A percentile compares a stretch with the other conserved stretches of the same genome.
phyloP scores from a whole-genome alignment of 768 basidiomycete species.

The Kwoniella sp. region DNA sequence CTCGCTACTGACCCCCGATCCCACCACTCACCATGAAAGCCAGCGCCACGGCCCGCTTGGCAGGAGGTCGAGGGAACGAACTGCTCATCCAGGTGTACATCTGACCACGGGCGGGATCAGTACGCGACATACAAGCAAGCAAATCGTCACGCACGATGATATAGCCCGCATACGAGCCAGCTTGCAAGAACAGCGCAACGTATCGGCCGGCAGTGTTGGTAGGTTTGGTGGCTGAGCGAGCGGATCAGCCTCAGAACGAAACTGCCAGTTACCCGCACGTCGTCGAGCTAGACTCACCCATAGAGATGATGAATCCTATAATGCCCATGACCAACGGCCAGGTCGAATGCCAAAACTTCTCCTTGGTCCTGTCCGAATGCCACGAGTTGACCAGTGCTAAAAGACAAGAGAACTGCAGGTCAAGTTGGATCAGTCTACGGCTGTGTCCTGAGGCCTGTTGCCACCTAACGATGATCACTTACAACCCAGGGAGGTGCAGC shows the following conservation, averaged over 20 bases:
- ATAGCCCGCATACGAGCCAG: slow-evolving; percentile 56
- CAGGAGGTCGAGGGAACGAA: slow-evolving; percentile 67
- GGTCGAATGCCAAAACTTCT: slow-evolving; percentile 63
- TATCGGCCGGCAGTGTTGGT: slow-evolving; percentile 30
- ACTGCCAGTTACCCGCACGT: background rate
- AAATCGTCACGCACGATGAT: slow-evolving; percentile 2
- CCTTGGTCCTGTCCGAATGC: slow-evolving; percentile 65
- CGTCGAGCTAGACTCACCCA: slow-evolving; percentile 36
- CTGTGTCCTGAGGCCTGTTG: too few relatives aligned
- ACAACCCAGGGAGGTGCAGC: slow-evolving; percentile 37
- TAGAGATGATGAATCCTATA: slow-evolving; percentile 52
- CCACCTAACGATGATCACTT: too few relatives aligned
- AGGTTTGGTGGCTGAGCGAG: slow-evolving; percentile 9
- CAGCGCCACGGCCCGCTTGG: slow-evolving; percentile 66
- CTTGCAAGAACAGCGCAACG: slow-evolving; percentile 51
- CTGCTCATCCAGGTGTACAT: slow-evolving; percentile 58
- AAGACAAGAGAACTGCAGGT: slow-evolving; percentile 24
- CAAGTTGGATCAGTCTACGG: background rate
- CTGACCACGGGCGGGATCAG: background rate
- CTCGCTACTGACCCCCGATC: background rate
- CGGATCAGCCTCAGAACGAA: background rate
- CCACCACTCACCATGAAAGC: slow-evolving; percentile 22
- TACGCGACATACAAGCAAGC: too few relatives aligned
- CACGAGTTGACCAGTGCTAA: slow-evolving; percentile 55
- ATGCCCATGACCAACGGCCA: slow-evolving; percentile 55